Evolutionary conservation across 2,329 filamentous ascomycete species (phyloP), one percentile per base, ranked within the genome.

Genomic region (Dothistroma septosporum): DNA sequence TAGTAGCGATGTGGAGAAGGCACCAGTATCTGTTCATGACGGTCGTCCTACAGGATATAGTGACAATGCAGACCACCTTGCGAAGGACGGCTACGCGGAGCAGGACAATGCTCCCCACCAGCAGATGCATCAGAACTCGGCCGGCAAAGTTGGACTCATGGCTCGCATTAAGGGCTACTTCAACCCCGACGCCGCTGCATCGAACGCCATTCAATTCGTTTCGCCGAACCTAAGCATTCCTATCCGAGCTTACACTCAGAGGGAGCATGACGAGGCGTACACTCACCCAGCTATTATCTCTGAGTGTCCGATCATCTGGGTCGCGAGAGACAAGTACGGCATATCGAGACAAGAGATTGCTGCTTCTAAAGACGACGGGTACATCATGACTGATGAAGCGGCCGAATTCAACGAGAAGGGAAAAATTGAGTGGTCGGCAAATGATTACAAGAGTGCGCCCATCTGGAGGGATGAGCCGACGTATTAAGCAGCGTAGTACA

Each of bases 391-490:
- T 14, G 77, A 80, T 58, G 74, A 78, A 46, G 76, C 76, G n/a
- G 77, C 77, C n/a, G 64, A 61, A 11, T 76, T 79, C 57, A 72
- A 79, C 57, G 76, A 77, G 62, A 78, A 79, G 73, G 76, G 75
- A 28, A 77, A 76, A 67, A 70, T 78, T 21, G 70, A 70, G 53
- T 79, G 77, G 77, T 73, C 77, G n/a, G 65, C 75, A 37, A 73
- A 74, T 1, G 68, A 70, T 35, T 64, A 75, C 10, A 69, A 69
- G 48, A 69, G 75, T 59, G 76, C 76, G 32, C 77, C 63, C 0
- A 61, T 65, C 14, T 65, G 58, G 55, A 32, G 61, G 46, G 63
- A 82, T 41, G 85, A 87, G 55, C 57, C 57, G 19, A 52, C 46
- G 10, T 60, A 61, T 54, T 63, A 59, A 24, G 54, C 31, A 1